Percentiles rank a stretch among this genome's conserved stretches.
These are phyloP conservation scores for Alternaria viburni DNA, from an alignment of 2,329 filamentous ascomycete species.

Conservation along the genomic window DNA sequence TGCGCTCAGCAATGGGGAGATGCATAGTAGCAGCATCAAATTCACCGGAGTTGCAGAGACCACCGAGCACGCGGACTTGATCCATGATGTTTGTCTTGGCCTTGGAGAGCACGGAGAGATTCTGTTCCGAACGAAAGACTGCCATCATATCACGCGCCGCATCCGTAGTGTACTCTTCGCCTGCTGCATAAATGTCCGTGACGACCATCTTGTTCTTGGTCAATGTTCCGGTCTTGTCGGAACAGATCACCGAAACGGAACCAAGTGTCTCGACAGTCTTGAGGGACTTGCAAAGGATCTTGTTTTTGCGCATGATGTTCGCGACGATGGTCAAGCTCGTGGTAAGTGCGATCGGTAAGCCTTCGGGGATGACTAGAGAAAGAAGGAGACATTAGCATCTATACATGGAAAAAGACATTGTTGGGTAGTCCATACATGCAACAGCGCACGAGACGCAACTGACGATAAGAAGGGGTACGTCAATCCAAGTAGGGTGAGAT, in stretches of 20 bases:
- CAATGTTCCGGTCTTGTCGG: slow-evolving; percentile 77
- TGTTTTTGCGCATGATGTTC: slow-evolving; percentile 77
- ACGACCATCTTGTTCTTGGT: slow-evolving; percentile 76
- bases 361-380: slow-evolving; percentile 68
- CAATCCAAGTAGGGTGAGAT: slow-evolving; percentile 72
- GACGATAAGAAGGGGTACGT: slow-evolving; percentile 74
- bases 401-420: background rate
- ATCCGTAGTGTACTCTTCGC: slow-evolving; percentile 58
- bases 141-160: slow-evolving; percentile 52
- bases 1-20: slow-evolving; percentile 65
- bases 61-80: slow-evolving; percentile 67
- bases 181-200: slow-evolving; percentile 69
- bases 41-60: slow-evolving; percentile 76
- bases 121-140: slow-evolving; percentile 46
- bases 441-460: slow-evolving; percentile 69
- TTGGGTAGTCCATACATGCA: slow-evolving; percentile 12
- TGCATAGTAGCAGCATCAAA: slow-evolving; percentile 71
- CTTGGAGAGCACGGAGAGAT: slow-evolving; percentile 29
- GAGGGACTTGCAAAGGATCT: slow-evolving; percentile 79
- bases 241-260: slow-evolving; percentile 74
- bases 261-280: slow-evolving; percentile 80
- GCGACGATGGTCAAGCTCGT: slow-evolving; percentile 77
- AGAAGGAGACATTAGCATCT: background rate
- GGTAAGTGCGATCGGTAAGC: slow-evolving; percentile 45
- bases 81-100: slow-evolving; percentile 42